Evolutionary conservation across 2,329 filamentous ascomycete species (phyloP).

Genomic region (Exophiala sideris): DNA sequence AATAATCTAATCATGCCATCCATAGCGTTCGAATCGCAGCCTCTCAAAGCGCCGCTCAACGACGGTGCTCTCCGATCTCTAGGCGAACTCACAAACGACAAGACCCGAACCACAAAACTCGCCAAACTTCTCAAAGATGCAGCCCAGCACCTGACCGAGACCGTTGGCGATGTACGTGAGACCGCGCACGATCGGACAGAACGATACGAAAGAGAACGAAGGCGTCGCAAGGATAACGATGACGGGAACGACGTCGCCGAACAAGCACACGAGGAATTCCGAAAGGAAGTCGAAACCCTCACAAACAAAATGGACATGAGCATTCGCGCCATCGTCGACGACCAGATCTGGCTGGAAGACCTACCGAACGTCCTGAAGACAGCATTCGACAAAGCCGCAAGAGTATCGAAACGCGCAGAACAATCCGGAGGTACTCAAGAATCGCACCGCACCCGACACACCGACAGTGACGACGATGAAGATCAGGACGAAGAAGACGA

Average conservation of each 20-base stretch:
- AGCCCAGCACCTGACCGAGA: slow-evolving; percentile 12
- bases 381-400: slow-evolving; percentile 39
- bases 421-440: slow-evolving; percentile 33
- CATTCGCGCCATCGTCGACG: slow-evolving; percentile 59
- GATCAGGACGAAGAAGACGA: slow-evolving; percentile 39
- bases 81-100: slow-evolving; percentile 5
- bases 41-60: slow-evolving; percentile 16
- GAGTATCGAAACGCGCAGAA: slow-evolving; percentile 21
- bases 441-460: slow-evolving; percentile 29
- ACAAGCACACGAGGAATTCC: slow-evolving; percentile 28
- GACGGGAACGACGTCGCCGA: slow-evolving; percentile 1
- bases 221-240: slow-evolving; percentile 1
- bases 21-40: slow-evolving; percentile 13
- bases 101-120: slow-evolving; percentile 9
- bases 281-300: slow-evolving; percentile 48
- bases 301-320: slow-evolving; percentile 56
- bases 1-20: background rate
- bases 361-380: slow-evolving; percentile 44
- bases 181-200: slow-evolving; percentile 7
- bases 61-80: slow-evolving; percentile 12
- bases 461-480: slow-evolving; percentile 32
- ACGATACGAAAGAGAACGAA: slow-evolving; percentile 5
- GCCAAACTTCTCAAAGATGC: slow-evolving; percentile 11
- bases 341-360: slow-evolving; percentile 45
- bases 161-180: slow-evolving; percentile 15